Conservation (phyloP, 2,329 filamentous ascomycete genomes). For the Thermothelomyces thermophilus region DNA sequence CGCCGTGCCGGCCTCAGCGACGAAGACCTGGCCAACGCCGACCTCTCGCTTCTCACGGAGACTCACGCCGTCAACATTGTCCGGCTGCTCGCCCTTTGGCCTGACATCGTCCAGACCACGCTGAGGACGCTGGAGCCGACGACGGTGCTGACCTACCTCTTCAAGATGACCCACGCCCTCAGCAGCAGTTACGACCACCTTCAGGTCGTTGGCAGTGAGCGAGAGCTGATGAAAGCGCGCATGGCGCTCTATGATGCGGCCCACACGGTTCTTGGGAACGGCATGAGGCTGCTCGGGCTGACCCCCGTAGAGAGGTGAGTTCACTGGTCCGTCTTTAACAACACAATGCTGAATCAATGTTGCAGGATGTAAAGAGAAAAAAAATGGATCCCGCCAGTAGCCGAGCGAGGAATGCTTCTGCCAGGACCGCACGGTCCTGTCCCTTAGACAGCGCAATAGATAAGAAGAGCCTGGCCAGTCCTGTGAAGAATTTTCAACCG, state of each 20-base stretch:
- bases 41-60: conserved; percentile 64
- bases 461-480: too few relatives aligned
- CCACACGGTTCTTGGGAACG: conserved; percentile 70
- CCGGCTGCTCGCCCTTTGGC: conserved; percentile 74
- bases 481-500: not conserved
- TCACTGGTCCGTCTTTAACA: not conserved
- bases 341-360: not conserved
- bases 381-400: not conserved
- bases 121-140: conserved; percentile 72
- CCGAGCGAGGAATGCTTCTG: too few relatives aligned
- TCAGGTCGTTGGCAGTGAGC: conserved; percentile 73
- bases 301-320: conserved; percentile 61
- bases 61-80: conserved; percentile 66
- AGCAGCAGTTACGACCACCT: conserved; percentile 78
- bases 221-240: conserved; percentile 62
- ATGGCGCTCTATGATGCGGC: conserved; percentile 74
- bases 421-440: not conserved
- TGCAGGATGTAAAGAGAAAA: not conserved
- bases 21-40: conserved; percentile 55
- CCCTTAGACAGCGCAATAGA: not conserved
- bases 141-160: conserved; percentile 55
- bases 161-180: conserved; percentile 78
- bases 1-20: conserved; percentile 47
- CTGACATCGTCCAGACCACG: conserved; percentile 77
- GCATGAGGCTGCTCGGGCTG: conserved; percentile 74